Evolutionary conservation across 1,139 yeast genomes (phyloP), one percentile per base, ranked within the genome.

Genomic region (Kluyveromyces marxianus): DNA sequence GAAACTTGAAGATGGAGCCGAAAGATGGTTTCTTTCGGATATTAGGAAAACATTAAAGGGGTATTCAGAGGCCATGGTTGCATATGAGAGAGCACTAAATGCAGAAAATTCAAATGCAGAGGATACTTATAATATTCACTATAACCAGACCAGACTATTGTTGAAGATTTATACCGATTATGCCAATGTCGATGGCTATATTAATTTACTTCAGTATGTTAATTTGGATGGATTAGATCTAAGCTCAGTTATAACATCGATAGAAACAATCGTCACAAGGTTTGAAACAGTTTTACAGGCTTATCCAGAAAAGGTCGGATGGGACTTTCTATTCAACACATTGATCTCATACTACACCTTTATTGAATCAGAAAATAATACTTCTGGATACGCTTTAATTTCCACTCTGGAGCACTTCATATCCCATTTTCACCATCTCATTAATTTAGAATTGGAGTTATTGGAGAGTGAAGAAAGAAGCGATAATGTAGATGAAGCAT

Each of bases 11-110:
- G 66, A 62, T 42, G 63, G 62, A 39, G 68, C 63, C 21, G 67
- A 63, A 42, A 54, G 68, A 42, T 64, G 67, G 66, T 45, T 57
- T 4, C 50, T 58, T 4, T 62, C 66, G 2, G 68, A 64, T 44
- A 49, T 63, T 10, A 57, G 55, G 40, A 62, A 61, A 38, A 52
- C 62, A 8, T 45, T 63, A n/a, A 48, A 59, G 35, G 55, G 55
- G 38, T 63, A 60, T 42, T 39, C 52, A 10, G 48, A 49, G 43
- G 65, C 68, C 0, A 48, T 52, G 31, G 52, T 50, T 27, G 42
- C 52, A n/a, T 64, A 64, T 42, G 54, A 56, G 26, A 45, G 39
- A 7, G 67, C 58, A 2, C 44, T 62, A n/a, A 40, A 25, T 8
- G 55, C 54, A 21, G 44, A 50, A 2, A 53, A 45, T 3, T 41